Evolutionary conservation across 192 early-diverging fungal genomes (phyloP).

Genomic region (Gryganskiella cystojenkinii): DNA sequence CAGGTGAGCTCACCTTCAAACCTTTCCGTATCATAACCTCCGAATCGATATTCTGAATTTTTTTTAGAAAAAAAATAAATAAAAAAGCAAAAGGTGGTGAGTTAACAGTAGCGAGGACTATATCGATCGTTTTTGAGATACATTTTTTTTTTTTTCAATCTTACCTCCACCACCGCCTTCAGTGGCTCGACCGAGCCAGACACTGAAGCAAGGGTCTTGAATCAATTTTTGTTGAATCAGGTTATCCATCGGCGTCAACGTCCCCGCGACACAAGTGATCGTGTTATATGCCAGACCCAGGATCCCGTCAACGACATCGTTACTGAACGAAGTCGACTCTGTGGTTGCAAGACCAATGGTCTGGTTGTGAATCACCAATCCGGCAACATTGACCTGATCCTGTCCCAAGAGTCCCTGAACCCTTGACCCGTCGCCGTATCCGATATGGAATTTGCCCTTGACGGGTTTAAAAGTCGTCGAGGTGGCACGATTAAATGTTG

Average conservation of each 20-base stretch:
- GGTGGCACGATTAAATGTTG: constrained; percentile 33
- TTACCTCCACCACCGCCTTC: constrained; percentile 62
- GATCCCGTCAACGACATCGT: constrained; percentile 72
- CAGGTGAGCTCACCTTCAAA: constrained; percentile 57
- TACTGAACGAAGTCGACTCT: constrained; percentile 65
- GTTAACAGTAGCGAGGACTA: background rate
- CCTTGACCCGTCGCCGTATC: constrained; percentile 72
- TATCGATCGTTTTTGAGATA: too few relatives aligned
- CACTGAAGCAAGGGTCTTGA: constrained; percentile 66
- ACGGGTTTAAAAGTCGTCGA: constrained; percentile 28
- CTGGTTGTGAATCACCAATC: constrained; percentile 67
- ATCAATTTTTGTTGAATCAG: constrained; percentile 68
- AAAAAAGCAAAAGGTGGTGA: background rate
- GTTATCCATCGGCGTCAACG: constrained; percentile 66
- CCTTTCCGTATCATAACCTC: constrained; percentile 53
- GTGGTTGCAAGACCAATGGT: constrained; percentile 68
- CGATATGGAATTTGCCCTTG: constrained; percentile 39
- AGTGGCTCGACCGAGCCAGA: constrained; percentile 62
- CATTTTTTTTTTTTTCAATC: too few relatives aligned
- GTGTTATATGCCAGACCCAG: constrained; percentile 72
- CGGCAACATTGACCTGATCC: constrained; percentile 71
- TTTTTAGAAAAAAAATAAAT: background rate
- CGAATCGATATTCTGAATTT: constrained; percentile 59
- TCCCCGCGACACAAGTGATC: constrained; percentile 53
- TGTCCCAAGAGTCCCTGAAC: constrained; percentile 52